A percentile compares a stretch with the other conserved stretches of the same genome.
Evolutionary conservation across 1,139 yeast genomes (phyloP).

Genomic region (Yamadazyma sp.): DNA sequence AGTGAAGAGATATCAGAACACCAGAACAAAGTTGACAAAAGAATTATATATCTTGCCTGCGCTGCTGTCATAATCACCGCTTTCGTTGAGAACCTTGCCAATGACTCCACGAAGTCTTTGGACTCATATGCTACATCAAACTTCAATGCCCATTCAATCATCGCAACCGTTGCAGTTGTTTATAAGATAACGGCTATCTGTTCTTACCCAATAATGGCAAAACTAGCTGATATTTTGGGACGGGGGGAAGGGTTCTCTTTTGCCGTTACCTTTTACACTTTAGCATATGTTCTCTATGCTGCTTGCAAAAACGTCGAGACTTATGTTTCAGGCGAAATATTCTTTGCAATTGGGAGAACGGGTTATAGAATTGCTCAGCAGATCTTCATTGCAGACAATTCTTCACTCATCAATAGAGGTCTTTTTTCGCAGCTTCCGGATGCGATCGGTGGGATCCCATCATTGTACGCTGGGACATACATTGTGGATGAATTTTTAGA

Average conservation of each 20-base stretch:
- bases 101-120: constrained; percentile 17
- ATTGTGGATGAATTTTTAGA: constrained; percentile 24
- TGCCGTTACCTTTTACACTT: constrained; percentile 21
- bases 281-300: constrained; percentile 29
- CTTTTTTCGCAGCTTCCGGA: constrained; percentile 31
- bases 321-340: constrained; percentile 29
- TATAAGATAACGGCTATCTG: constrained; percentile 38
- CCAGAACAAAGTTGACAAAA: too few relatives aligned
- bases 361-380: constrained; percentile 14
- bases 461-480: constrained; percentile 28
- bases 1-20: too few relatives aligned
- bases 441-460: constrained; percentile 21
- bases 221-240: constrained; percentile 37
- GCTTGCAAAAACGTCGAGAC: constrained; percentile 26
- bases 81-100: constrained; percentile 19
- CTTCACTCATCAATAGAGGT: constrained; percentile 36
- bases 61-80: constrained; percentile 22
- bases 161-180: constrained; percentile 39
- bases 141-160: constrained; percentile 34
- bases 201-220: constrained; percentile 40
- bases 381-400: constrained; percentile 28
- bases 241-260: constrained; percentile 34
- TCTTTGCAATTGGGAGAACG: constrained; percentile 28
- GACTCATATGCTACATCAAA: constrained; percentile 29
- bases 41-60: constrained; percentile 19